A percentile compares a stretch with the other conserved stretches of the same genome.
Evolutionary conservation across 1,139 yeast species (phyloP).

Genomic region (Pichia cactophila): DNA sequence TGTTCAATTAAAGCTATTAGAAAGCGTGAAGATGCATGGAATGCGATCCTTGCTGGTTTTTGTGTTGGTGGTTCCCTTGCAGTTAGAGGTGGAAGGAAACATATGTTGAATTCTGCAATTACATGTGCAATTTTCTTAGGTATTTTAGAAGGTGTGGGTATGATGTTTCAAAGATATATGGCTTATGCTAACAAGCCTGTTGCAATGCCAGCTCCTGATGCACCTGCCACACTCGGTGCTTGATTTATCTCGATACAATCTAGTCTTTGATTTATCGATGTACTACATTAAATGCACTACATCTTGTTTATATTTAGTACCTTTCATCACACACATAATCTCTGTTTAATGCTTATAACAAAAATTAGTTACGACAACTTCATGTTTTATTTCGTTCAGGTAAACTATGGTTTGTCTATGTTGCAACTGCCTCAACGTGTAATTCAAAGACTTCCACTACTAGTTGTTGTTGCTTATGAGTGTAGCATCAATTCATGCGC

Average conservation of each 20-base stretch:
- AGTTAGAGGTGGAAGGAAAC: slow-evolving; percentile 98
- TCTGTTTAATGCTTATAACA: background rate
- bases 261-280: background rate
- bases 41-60: slow-evolving; percentile 96
- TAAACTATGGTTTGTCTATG: no score
- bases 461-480: no score
- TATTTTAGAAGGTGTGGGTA: slow-evolving; percentile 96
- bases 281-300: background rate
- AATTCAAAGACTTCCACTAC: no score
- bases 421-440: no score
- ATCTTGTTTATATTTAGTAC: background rate
- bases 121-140: slow-evolving; percentile 97
- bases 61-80: slow-evolving; percentile 98
- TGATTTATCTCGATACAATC: slow-evolving; percentile 17
- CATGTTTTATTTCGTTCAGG: no score
- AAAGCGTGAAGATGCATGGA: slow-evolving; percentile 97
- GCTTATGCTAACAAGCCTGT: slow-evolving; percentile 80
- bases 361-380: background rate
- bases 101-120: slow-evolving; percentile 92
- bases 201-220: slow-evolving; percentile 67
- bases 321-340: background rate
- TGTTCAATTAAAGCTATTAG: slow-evolving; percentile 93
- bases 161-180: slow-evolving; percentile 86
- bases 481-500: background rate
- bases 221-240: slow-evolving; percentile 37